Base-by-base conservation (phyloP, 1,139 yeast species). In the Arxiozyma bovina region DNA sequence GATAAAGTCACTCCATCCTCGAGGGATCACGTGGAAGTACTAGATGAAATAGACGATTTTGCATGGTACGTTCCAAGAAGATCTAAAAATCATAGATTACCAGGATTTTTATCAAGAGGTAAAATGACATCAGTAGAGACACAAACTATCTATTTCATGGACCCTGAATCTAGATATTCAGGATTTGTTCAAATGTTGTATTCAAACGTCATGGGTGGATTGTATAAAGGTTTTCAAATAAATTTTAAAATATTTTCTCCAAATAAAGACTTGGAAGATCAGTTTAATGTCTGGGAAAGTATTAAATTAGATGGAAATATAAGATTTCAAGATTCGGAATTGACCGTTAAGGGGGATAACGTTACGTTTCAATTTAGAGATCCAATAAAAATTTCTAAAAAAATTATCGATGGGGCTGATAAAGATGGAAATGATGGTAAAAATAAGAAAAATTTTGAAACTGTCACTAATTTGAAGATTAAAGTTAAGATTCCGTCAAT, bases 101-200 rank as follows among this genome's bases (percentile, higher is more conserved):
- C 38, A 47, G 50, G 45, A 23, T 42, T 43, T 52, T 47, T 45
- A 23, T 50, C 48, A 50, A 47, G 21, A 47, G 45, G 49, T 45
- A 50, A 50, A 41, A 47, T 60, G 50, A 56, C 60, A 52, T 85
- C 85, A 67, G 94, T 89, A 38, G 96, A 89, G 72, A 89, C 96
- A 23, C 94, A 87, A 70, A 85, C 91, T 15, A 84, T 88, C 63
- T 89, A 89, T 72, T 87, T 87, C 69, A 74, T 80, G 40, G 80
- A 80, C 63, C 72, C 78, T 59, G 74, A 74, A 45, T 69, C 77
- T n/a, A 83, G 83, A 2, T 76, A 79, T 68, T 75, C 79, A 55
- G 95, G 96, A 0, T 87, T 89, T 71, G 87, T 87, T 41, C 96
- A 89, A 73, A 75, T 89, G 57, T 85, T 89, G 65, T 93, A 87